Evolutionary conservation across 192 early-diverging fungal genomes (phyloP).

Genomic region (Piromyces finnis): DNA sequence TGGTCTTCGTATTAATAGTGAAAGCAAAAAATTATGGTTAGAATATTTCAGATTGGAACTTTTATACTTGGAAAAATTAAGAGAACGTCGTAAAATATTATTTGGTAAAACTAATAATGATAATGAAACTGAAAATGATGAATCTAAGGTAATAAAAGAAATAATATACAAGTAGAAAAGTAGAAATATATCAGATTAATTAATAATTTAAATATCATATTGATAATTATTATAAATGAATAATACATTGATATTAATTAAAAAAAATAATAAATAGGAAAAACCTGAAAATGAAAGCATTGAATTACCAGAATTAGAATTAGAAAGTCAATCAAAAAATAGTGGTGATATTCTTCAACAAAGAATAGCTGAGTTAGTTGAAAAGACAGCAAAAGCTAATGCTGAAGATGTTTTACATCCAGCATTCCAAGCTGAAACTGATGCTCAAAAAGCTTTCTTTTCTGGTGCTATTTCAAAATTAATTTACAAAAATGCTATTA

Average conservation of each 20-base stretch:
- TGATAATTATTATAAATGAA: too few relatives aligned
- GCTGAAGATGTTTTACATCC: neutral
- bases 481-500: neutral
- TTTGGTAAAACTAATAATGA: slow-evolving; percentile 14
- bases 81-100: slow-evolving; percentile 56
- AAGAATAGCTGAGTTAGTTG: neutral
- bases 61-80: slow-evolving; percentile 70
- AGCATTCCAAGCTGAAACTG: neutral
- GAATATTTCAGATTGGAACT: slow-evolving; percentile 91
- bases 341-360: neutral
- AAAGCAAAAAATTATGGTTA: slow-evolving; percentile 55
- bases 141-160: too few relatives aligned
- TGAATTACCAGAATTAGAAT: neutral
- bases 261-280: neutral
- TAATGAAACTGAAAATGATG: too few relatives aligned
- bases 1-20: slow-evolving; percentile 62
- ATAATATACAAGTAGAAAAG: too few relatives aligned
- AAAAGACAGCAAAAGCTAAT: neutral
- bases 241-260: too few relatives aligned
- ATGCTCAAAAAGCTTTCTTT: neutral
- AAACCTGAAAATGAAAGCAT: neutral
- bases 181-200: too few relatives aligned
- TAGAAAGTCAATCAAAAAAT: neutral
- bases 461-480: neutral
- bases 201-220: too few relatives aligned